phyloP scores from a whole-genome alignment of 106 monocot species.

The Posidonia australis region DNA sequence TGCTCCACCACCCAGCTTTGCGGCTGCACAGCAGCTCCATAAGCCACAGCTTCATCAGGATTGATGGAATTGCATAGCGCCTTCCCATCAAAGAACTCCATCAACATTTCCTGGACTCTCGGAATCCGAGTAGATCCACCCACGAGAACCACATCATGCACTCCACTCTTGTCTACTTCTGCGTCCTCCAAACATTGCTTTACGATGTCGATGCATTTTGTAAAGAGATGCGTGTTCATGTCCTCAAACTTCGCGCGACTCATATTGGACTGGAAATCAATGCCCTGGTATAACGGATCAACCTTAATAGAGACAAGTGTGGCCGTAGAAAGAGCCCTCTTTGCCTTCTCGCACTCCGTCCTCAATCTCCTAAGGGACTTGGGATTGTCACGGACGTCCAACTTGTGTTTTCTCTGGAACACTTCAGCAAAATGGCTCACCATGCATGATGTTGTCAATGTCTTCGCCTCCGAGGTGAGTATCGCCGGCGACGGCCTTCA shows the following conservation, averaged over 20 bases:
- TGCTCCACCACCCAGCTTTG: conserved; percentile 10
- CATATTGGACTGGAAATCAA: conserved; percentile 10
- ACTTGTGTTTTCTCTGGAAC: conserved; percentile 11
- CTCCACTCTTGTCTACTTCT: conserved; percentile 3
- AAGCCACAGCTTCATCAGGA: conserved; percentile 16
- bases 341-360: conserved; percentile 18
- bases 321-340: conserved; percentile 5
- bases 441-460: conserved; percentile 18
- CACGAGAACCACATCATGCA: conserved; percentile 18
- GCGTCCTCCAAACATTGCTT: conserved; percentile 50
- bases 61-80: conserved; percentile 14
- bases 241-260: conserved; percentile 13
- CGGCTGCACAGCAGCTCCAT: conserved; percentile 17
- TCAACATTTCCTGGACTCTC: conserved; percentile 41
- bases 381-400: conserved; percentile 6
- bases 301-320: background rate
- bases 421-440: conserved; percentile 8
- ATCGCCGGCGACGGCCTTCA: conserved; percentile 16
- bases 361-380: background rate
- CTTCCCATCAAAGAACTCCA: conserved; percentile 30
- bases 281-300: conserved; percentile 10
- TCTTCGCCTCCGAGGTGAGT: conserved; percentile 18
- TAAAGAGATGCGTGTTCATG: conserved; percentile 32
- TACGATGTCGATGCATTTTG: conserved; percentile 53
- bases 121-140: conserved; percentile 18